Percentiles rank a stretch among this genome's conserved stretches.
These are phyloP conservation scores for Castanea mollissima DNA, from an alignment of 306 rosid genomes.

Conservation along the genomic window DNA sequence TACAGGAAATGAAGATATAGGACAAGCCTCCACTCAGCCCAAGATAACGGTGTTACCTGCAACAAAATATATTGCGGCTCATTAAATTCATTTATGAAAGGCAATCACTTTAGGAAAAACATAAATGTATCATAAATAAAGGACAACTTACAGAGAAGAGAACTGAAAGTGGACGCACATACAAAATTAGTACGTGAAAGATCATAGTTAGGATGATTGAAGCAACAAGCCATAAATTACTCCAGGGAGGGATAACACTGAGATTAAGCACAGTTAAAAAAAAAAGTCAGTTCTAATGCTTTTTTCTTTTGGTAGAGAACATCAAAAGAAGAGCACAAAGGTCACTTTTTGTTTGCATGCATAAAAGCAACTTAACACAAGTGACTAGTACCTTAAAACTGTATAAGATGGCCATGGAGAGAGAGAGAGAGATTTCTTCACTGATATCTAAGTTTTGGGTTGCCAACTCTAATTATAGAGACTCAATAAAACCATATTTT, in stretches of 20 bases:
- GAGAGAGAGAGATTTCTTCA: background rate
- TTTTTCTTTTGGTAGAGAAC: background rate
- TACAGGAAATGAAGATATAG: conserved; percentile 94
- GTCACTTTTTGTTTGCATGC: background rate
- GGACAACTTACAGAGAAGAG: conserved; percentile 90
- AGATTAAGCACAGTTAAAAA: conserved; percentile 17
- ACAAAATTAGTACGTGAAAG: conserved; percentile 78
- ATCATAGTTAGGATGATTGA: conserved; percentile 86
- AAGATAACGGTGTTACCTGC: conserved; percentile 88
- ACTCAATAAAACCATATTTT: background rate
- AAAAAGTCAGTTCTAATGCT: background rate
- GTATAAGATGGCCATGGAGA: background rate
- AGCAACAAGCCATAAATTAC: conserved; percentile 93
- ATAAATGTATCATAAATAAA: conserved; percentile 5
- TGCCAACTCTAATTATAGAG: background rate
- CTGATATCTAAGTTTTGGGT: background rate
- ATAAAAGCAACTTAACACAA: background rate
- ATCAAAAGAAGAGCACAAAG: background rate
- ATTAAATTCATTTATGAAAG: conserved; percentile 19
- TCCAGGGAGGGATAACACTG: conserved; percentile 98
- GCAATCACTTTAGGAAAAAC: conserved; percentile 15
- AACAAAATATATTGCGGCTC: conserved; percentile 9
- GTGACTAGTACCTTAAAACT: background rate
- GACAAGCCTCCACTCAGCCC: conserved; percentile 88
- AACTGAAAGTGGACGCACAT: conserved; percentile 85